phyloP scores from a whole-genome alignment of 169 alveolate species.

The Perkinsus chesapeaki region DNA sequence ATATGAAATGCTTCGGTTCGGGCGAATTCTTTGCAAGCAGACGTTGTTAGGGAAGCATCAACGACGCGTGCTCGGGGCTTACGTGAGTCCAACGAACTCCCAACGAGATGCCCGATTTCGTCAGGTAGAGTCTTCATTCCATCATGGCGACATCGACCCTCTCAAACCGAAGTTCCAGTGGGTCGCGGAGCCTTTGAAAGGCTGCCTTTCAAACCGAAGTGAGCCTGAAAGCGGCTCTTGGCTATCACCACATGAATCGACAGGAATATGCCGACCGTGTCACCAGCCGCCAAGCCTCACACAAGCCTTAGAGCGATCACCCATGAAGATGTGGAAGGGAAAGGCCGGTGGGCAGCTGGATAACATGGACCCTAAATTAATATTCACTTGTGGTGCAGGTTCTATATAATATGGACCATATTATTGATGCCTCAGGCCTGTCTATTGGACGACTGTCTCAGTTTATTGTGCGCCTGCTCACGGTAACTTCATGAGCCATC shows the following conservation, averaged over 20 bases:
- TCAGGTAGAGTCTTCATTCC: neutral
- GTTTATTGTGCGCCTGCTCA: neutral
- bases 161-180: neutral
- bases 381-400: too few relatives aligned
- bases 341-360: too few relatives aligned
- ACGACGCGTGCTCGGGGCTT: neutral
- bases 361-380: too few relatives aligned
- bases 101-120: neutral
- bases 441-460: neutral
- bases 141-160: neutral
- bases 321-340: constrained; percentile 40
- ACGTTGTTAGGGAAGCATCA: neutral
- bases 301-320: constrained; percentile 57
- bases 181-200: neutral
- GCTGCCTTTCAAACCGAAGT: neutral
- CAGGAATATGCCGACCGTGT: constrained; percentile 65
- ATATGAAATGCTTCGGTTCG: neutral
- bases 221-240: too few relatives aligned
- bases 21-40: neutral
- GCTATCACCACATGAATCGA: too few relatives aligned
- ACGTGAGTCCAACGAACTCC: neutral
- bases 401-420: neutral
- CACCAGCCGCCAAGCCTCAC: constrained; percentile 63
- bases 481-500: too few relatives aligned
- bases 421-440: neutral